phyloP scores from a whole-genome alignment of 2,329 filamentous ascomycete species.

The Metarhizium robertsii region DNA sequence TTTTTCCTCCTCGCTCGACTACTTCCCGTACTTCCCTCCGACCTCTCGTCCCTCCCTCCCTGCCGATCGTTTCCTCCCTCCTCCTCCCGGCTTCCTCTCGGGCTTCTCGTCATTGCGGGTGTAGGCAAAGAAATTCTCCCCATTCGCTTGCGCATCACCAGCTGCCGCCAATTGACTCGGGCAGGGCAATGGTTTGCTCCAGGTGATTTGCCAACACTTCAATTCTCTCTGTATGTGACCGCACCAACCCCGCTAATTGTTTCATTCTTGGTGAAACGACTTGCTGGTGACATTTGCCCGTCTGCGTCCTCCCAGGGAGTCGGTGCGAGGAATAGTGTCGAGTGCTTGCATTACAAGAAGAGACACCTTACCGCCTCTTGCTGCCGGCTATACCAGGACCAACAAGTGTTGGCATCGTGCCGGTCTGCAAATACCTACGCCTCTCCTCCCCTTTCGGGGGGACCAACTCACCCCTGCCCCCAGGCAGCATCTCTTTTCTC shows the following conservation, averaged over 20 bases:
- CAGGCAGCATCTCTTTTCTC: background rate
- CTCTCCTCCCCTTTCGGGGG: background rate
- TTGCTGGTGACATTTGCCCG: background rate
- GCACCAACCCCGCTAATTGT: background rate
- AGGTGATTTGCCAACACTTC: slow-evolving; percentile 20
- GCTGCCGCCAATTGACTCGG: slow-evolving; percentile 24
- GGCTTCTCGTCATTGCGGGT: background rate
- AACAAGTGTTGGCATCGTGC: background rate
- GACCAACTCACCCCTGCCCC: background rate
- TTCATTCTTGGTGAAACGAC: background rate
- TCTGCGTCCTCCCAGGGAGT: background rate
- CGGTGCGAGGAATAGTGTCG: background rate
- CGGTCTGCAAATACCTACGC: background rate
- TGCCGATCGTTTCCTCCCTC: background rate
- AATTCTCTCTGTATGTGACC: slow-evolving; percentile 14
- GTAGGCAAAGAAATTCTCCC: background rate
- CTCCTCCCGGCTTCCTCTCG: background rate
- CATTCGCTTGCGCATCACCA: slow-evolving; percentile 5
- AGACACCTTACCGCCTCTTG: background rate
- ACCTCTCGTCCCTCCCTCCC: background rate
- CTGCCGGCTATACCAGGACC: background rate
- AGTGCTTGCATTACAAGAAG: background rate
- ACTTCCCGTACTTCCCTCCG: slow-evolving; percentile 1
- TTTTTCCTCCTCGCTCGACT: background rate
- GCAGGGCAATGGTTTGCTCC: slow-evolving; percentile 28